Evolutionary conservation across 2,329 filamentous ascomycete genomes (phyloP).

Genomic region (Volutella citrinella): DNA sequence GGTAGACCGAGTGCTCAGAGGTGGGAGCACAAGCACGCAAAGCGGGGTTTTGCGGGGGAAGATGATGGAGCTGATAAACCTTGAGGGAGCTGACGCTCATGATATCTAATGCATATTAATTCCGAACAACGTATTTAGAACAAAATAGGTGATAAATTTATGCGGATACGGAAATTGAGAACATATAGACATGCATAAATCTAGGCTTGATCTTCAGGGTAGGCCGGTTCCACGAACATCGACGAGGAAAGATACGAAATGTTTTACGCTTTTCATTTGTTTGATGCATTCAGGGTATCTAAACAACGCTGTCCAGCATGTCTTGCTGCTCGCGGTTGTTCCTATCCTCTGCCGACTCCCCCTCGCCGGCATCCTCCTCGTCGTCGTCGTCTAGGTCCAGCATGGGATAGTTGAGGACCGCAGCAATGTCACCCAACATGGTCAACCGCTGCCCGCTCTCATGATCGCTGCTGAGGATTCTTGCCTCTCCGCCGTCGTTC

Average conservation of each 20-base stretch:
- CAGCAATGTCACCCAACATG: conserved; percentile 81
- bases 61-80: no score
- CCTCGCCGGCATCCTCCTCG: conserved; percentile 37
- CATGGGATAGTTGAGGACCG: conserved; percentile 86
- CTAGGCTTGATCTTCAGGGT: no score
- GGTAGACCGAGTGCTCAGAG: conserved; percentile 3
- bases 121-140: no score
- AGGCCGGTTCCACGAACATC: no score
- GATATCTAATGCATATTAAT: no score
- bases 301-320: conserved; percentile 31
- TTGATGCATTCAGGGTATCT: conserved; percentile 6
- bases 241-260: no score
- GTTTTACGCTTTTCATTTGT: conserved; percentile 11
- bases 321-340: conserved; percentile 21
- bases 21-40: no score
- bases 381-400: conserved; percentile 74
- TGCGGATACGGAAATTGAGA: no score
- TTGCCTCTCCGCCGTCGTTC: conserved; percentile 79
- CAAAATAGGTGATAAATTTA: no score
- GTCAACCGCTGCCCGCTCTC: conserved; percentile 87
- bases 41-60: no score
- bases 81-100: no score
- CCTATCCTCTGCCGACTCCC: conserved; percentile 26
- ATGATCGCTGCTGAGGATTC: conserved; percentile 88
- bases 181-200: no score